Base-by-base conservation (phyloP, 1,284 basidiomycete genomes). In the Pseudozyma flocculosa region DNA sequence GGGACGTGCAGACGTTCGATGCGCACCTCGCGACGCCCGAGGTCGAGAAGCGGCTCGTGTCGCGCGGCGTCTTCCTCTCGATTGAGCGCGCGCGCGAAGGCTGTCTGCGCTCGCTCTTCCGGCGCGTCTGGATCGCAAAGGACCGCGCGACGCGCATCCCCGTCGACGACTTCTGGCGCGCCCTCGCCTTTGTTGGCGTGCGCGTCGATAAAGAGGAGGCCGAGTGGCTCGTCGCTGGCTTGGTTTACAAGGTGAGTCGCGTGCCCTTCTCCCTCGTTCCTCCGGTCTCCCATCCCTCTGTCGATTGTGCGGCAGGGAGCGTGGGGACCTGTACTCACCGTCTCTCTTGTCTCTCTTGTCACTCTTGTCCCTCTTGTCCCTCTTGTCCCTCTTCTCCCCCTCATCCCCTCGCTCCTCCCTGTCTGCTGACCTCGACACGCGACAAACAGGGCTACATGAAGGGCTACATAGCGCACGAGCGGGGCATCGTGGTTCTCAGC, bases 391-490 rank as follows among this genome's bases (percentile, higher is more conserved):
- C n/a, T n/a, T n/a, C n/a, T n/a, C n/a, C n/a, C n/a, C n/a, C n/a
- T n/a, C n/a, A n/a, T n/a, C n/a, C n/a, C n/a, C n/a, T n/a, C n/a
- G n/a, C n/a, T n/a, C n/a, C n/a, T n/a, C n/a, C n/a, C n/a, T n/a
- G n/a, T n/a, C n/a, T n/a, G n/a, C n/a, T n/a, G n/a, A n/a, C n/a
- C n/a, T n/a, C n/a, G n/a, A n/a, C n/a, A n/a, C n/a, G n/a, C n/a
- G n/a, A n/a, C n/a, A n/a, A n/a, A 29, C 61, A 82, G 81, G 91
- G 90, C 3, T 90, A 88, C 78, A 87, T 97, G 78, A 85, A 88
- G 53, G 94, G 94, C 4, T 97, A 97, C 79, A 94, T 98, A 72
- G 92, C 90, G 42, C 94, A 98, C 75, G 90, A 91, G 75, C 88
- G 89, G 78, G 87, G 90, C 80, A 90, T 88, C 83, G 88, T 96